Conservation (phyloP, 2,329 filamentous ascomycete genomes). For the Geosmithia putterillii region DNA sequence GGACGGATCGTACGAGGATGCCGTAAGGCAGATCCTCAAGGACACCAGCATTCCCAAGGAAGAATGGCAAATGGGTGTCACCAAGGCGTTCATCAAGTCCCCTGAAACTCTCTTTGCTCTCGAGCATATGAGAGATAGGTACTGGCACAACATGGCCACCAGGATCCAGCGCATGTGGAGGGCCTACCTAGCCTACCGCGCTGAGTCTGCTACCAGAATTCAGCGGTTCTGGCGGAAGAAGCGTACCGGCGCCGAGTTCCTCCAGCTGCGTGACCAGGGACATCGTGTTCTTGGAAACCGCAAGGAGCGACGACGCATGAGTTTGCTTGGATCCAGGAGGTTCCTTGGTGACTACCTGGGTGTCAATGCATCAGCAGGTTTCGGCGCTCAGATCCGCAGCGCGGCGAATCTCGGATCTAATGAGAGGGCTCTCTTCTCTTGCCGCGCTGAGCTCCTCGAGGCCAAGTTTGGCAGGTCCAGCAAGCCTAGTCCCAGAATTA, state of each 20-base stretch:
- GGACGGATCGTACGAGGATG: slow-evolving; percentile 77
- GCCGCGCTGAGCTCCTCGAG: slow-evolving; percentile 77
- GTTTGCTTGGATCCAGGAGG: slow-evolving; percentile 77
- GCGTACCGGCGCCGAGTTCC: slow-evolving; percentile 77
- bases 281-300: slow-evolving; percentile 69
- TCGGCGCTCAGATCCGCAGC: slow-evolving; percentile 68
- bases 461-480: slow-evolving; percentile 94
- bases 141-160: slow-evolving; percentile 99
- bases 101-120: slow-evolving; percentile 93
- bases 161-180: slow-evolving; percentile 96
- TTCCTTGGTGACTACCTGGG: slow-evolving; percentile 95
- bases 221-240: slow-evolving; percentile 94
- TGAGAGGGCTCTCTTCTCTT: slow-evolving; percentile 78
- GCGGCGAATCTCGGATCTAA: slow-evolving; percentile 58
- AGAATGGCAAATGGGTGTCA: slow-evolving; percentile 94
- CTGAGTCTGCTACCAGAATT: slow-evolving; percentile 85
- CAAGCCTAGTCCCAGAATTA: slow-evolving; percentile 75
- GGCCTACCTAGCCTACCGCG: slow-evolving; percentile 85
- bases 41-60: slow-evolving; percentile 92
- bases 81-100: slow-evolving; percentile 96
- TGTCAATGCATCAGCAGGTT: slow-evolving; percentile 66
- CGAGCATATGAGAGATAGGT: slow-evolving; percentile 93
- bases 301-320: slow-evolving; percentile 87
- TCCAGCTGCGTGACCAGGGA: slow-evolving; percentile 79
- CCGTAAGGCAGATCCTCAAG: slow-evolving; percentile 84